phyloP scores from a whole-genome alignment of 108 stramenopile species.

The Bacterosira constricta region DNA sequence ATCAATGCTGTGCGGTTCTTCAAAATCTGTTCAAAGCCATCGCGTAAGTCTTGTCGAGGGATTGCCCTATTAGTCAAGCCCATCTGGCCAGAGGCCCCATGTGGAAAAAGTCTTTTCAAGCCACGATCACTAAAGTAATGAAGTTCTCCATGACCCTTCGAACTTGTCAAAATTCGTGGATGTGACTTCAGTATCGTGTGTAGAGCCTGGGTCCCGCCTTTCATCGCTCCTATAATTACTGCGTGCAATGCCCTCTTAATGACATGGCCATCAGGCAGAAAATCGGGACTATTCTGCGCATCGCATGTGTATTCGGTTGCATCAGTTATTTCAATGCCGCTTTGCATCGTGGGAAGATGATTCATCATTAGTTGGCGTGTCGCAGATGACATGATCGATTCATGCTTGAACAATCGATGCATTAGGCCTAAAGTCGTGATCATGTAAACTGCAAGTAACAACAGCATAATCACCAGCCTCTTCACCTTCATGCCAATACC shows the following conservation, averaged over 20 bases:
- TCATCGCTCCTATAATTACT: conserved; percentile 22
- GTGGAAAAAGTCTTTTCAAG: neutral
- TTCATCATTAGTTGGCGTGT: too few species aligned
- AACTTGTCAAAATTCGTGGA: conserved; percentile 3
- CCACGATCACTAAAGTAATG: conserved; percentile 14
- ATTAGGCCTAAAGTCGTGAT: too few species aligned
- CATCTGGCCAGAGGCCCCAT: too few species aligned
- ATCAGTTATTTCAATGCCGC: too few species aligned
- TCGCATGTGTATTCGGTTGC: conserved; percentile 4
- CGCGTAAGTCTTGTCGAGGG: conserved; percentile 5
- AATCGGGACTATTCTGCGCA: conserved; percentile 1
- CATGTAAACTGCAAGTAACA: too few species aligned
- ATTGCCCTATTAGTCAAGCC: neutral
- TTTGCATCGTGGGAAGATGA: too few species aligned
- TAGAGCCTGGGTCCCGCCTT: conserved; percentile 29
- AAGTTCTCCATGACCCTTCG: conserved; percentile 14
- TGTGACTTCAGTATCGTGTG: conserved; percentile 3
- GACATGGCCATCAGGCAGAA: neutral
- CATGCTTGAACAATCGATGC: too few species aligned
- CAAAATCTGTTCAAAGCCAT: conserved; percentile 5
- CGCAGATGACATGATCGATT: too few species aligned
- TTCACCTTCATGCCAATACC: too few species aligned
- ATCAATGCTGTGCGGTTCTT: neutral
- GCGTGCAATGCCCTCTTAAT: conserved; percentile 19
- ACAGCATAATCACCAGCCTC: too few species aligned